Evolutionary conservation across 2,329 filamentous ascomycete species (phyloP).

Genomic region (Colletotrichum nymphaeae): DNA sequence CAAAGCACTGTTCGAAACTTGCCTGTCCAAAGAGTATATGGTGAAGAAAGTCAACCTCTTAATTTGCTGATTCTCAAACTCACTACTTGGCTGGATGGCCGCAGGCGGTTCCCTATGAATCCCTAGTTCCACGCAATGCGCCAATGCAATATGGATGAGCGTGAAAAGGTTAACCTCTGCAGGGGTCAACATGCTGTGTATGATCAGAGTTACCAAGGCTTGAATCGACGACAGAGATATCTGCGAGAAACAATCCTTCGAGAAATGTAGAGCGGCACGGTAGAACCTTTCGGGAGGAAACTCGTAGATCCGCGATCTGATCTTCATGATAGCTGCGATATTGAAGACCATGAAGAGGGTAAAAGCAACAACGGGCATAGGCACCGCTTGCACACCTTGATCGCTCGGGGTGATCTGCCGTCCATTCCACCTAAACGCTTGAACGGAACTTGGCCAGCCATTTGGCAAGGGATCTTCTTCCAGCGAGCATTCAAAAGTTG

Average conservation of each 20-base stretch:
- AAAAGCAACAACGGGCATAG: conserved; percentile 43
- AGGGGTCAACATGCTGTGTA: conserved; percentile 47
- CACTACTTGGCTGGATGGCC: not conserved
- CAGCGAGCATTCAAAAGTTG: conserved; percentile 27
- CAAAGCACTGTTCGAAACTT: not conserved
- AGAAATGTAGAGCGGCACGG: conserved; percentile 43
- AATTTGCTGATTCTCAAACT: conserved; percentile 32
- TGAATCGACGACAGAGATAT: conserved; percentile 48
- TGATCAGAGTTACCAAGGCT: conserved; percentile 43
- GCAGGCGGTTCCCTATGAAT: conserved; percentile 47
- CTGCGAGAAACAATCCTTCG: conserved; percentile 45
- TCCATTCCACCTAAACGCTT: conserved; percentile 40
- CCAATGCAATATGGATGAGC: conserved; percentile 47
- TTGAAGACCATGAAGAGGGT: conserved; percentile 50
- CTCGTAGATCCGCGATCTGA: conserved; percentile 46
- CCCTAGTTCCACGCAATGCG: conserved; percentile 50
- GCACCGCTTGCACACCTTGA: conserved; percentile 3
- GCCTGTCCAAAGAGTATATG: conserved; percentile 50
- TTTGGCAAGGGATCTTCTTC: conserved; percentile 22
- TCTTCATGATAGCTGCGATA: conserved; percentile 47
- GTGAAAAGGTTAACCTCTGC: conserved; percentile 50
- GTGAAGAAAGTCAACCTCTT: conserved; percentile 47
- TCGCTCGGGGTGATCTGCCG: conserved; percentile 16
- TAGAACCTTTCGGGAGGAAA: conserved; percentile 48
- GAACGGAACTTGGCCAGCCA: conserved; percentile 38